Conservation (phyloP, 257 asterid genomes). For the Coffea eugenioides region DNA sequence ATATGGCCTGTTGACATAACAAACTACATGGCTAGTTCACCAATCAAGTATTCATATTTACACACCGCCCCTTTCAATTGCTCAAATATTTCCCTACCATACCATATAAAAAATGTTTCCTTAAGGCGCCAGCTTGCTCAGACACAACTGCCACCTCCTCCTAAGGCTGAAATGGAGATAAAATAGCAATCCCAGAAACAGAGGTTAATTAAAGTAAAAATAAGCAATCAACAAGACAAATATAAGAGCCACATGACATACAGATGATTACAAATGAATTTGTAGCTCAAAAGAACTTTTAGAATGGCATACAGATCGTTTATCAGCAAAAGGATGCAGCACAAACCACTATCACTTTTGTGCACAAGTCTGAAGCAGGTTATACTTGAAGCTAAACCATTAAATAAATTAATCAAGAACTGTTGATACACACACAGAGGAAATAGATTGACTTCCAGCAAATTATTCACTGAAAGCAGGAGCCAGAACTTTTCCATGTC, state of each 20-base stretch:
- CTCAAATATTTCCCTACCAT: slow-evolving; percentile 51
- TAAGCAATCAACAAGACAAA: slow-evolving; percentile 19
- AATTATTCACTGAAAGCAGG: too few relatives aligned
- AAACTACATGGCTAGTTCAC: slow-evolving; percentile 11
- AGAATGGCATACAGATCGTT: neutral
- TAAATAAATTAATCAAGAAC: neutral
- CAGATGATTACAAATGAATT: neutral
- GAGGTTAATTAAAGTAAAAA: slow-evolving; percentile 39
- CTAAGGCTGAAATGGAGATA: slow-evolving; percentile 47
- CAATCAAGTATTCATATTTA: slow-evolving; percentile 4
- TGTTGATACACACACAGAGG: neutral
- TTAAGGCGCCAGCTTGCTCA: slow-evolving; percentile 57
- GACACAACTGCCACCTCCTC: slow-evolving; percentile 57
- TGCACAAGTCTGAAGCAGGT: neutral
- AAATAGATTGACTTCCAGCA: neutral
- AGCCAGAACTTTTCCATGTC: neutral
- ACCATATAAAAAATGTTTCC: slow-evolving; percentile 54
- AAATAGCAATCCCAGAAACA: slow-evolving; percentile 35
- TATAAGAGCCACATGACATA: neutral
- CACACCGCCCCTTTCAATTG: slow-evolving; percentile 31
- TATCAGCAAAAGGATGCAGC: neutral
- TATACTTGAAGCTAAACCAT: neutral
- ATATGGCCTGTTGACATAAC: neutral
- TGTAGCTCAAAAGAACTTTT: neutral
- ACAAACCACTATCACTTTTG: neutral